Conservation (phyloP, 805 yeast species). For the Kuraishia cidri region DNA sequence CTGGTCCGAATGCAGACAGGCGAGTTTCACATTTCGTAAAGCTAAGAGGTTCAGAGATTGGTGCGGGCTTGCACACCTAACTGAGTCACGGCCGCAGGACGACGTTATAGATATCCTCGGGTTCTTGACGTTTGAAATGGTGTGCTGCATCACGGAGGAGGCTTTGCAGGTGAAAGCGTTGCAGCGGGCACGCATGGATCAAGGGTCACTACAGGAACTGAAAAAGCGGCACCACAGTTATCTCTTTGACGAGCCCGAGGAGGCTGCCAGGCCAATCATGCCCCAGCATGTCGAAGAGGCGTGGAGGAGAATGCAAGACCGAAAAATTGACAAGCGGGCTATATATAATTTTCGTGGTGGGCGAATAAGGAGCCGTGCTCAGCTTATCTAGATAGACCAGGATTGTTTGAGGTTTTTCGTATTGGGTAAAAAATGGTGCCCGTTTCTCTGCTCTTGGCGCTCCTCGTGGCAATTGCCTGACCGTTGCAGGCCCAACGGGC, state of each 20-base stretch:
- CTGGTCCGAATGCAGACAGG: constrained; percentile 98
- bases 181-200: constrained; percentile 54
- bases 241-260: constrained; percentile 84
- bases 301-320: constrained; percentile 68
- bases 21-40: constrained; percentile 90
- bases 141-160: constrained; percentile 87
- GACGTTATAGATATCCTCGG: constrained; percentile 96
- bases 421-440: too few species aligned
- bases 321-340: constrained; percentile 49
- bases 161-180: constrained; percentile 64
- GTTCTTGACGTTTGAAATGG: constrained; percentile 92
- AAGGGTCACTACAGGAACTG: not conserved
- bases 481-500: too few species aligned
- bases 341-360: constrained; percentile 60
- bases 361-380: not conserved
- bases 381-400: not conserved
- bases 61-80: constrained; percentile 79
- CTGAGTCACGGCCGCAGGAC: constrained; percentile 89
- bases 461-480: too few species aligned
- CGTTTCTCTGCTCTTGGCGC: too few species aligned
- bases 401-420: too few species aligned
- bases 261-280: constrained; percentile 66
- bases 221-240: constrained; percentile 43
- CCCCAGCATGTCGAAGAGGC: constrained; percentile 85
- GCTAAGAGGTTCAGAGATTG: constrained; percentile 93